Percentiles rank a stretch among this genome's conserved stretches.
These are phyloP conservation scores for Calamus simplicifolius DNA, from an alignment of 176 grass and related monocot species.

Conservation along the genomic window DNA sequence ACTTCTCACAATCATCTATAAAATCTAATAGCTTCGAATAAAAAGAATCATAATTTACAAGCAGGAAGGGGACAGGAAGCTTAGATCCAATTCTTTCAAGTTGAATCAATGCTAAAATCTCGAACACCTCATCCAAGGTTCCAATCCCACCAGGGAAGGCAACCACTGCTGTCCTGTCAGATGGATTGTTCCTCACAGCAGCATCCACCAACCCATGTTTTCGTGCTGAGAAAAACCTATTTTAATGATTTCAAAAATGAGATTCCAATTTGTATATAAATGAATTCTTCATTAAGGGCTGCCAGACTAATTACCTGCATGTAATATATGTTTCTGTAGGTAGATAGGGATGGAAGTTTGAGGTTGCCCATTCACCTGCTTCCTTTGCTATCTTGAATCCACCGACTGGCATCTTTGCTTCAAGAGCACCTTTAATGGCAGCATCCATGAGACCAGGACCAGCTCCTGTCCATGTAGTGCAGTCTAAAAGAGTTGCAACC, in stretches of 20 bases:
- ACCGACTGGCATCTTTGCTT: constrained; percentile 45
- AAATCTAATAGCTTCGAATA: constrained; percentile 80
- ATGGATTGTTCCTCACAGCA: constrained; percentile 37
- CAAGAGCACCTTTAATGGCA: constrained; percentile 47
- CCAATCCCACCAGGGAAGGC: constrained; percentile 68
- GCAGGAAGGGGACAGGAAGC: constrained; percentile 49
- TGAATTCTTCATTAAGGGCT: too few species aligned
- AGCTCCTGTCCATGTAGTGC: constrained; percentile 77
- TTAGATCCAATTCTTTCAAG: constrained; percentile 65
- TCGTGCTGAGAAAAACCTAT: constrained; percentile 85
- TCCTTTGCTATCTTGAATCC: constrained; percentile 84
- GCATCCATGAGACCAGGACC: constrained; percentile 89
- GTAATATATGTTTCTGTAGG: constrained; percentile 59
- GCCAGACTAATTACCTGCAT: constrained; percentile 45
- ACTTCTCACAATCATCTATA: constrained; percentile 48
- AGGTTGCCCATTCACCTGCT: constrained; percentile 70
- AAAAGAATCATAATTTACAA: constrained; percentile 82
- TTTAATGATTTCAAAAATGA: constrained; percentile 5
- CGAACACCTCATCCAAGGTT: constrained; percentile 72
- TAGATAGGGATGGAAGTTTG: constrained; percentile 67
- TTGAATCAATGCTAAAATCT: constrained; percentile 70
- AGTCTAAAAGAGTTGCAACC: constrained; percentile 55
- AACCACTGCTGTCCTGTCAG: constrained; percentile 40
- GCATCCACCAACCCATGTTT: constrained; percentile 90
- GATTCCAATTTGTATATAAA: neutral